Percentiles rank a stretch among this genome's conserved stretches.
Evolutionary conservation across 2,329 filamentous ascomycete species (phyloP).

Genomic region (Akanthomyces uredinophilus): DNA sequence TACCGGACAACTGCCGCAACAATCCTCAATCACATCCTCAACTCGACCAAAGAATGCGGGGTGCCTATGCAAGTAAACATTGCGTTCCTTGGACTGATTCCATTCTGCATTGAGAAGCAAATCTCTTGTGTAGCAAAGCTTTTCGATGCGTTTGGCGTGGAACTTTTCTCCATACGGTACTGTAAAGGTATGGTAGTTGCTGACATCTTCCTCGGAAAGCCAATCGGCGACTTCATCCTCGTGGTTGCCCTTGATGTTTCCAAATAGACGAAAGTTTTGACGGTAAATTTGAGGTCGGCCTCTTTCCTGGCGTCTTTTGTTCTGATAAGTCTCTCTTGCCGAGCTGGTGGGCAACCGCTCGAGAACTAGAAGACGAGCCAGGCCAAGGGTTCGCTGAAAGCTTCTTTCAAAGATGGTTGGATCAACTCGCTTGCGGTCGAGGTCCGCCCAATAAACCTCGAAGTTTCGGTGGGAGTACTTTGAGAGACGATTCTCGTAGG

Average conservation of each 20-base stretch:
- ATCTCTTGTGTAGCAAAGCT: slow-evolving; percentile 75
- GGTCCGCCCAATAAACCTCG: slow-evolving; percentile 71
- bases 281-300: slow-evolving; percentile 56
- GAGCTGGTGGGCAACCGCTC: slow-evolving; percentile 67
- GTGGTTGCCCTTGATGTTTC: slow-evolving; percentile 71
- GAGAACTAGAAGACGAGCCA: slow-evolving; percentile 73
- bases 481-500: slow-evolving; percentile 80
- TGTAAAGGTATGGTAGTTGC: slow-evolving; percentile 73
- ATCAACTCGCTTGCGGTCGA: slow-evolving; percentile 72
- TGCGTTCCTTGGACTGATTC: slow-evolving; percentile 72
- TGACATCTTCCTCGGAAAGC: slow-evolving; percentile 70
- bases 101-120: slow-evolving; percentile 80
- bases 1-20: slow-evolving; percentile 72
- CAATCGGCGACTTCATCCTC: slow-evolving; percentile 83
- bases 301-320: slow-evolving; percentile 64
- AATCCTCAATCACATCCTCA: slow-evolving; percentile 71
- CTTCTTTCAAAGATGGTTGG: slow-evolving; percentile 83
- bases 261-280: slow-evolving; percentile 40
- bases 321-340: slow-evolving; percentile 65
- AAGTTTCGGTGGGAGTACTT: slow-evolving; percentile 84
- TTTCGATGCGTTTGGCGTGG: slow-evolving; percentile 69
- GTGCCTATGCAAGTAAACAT: slow-evolving; percentile 74
- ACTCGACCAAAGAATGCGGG: slow-evolving; percentile 79
- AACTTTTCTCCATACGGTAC: slow-evolving; percentile 61
- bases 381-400: slow-evolving; percentile 68